Conservation (phyloP, 2,329 filamentous ascomycete species). For the Fusarium bactridioides region DNA sequence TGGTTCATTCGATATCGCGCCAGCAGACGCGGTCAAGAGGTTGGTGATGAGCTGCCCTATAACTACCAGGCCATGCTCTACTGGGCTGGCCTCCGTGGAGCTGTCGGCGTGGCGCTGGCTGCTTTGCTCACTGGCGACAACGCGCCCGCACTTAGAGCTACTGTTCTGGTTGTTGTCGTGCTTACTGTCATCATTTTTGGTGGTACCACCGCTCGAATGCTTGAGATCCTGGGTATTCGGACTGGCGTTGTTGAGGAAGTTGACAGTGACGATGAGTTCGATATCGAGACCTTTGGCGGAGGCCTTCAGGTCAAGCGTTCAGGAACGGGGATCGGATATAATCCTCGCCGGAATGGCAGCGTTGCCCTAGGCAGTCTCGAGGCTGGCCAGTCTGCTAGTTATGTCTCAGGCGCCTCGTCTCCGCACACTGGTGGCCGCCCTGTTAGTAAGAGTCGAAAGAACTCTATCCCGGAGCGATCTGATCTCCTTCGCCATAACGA, state of each 20-base stretch:
- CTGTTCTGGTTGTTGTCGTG: slow-evolving; percentile 96
- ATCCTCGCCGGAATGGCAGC: slow-evolving; percentile 70
- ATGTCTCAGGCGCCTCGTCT: slow-evolving; percentile 63
- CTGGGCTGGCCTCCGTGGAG: slow-evolving; percentile 95
- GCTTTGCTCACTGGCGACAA: slow-evolving; percentile 86
- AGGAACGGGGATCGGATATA: slow-evolving; percentile 79
- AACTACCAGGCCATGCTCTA: slow-evolving; percentile 99
- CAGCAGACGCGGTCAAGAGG: slow-evolving; percentile 74
- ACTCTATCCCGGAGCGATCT: slow-evolving; percentile 59
- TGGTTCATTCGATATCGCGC: slow-evolving; percentile 90
- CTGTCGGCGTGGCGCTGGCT: slow-evolving; percentile 93
- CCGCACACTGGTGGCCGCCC: slow-evolving; percentile 55
- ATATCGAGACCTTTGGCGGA: slow-evolving; percentile 80
- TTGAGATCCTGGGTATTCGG: slow-evolving; percentile 95
- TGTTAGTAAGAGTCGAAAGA: slow-evolving; percentile 62
- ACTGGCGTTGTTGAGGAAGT: slow-evolving; percentile 97
- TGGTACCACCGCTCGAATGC: slow-evolving; percentile 95
- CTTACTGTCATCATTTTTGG: slow-evolving; percentile 99
- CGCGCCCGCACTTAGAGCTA: slow-evolving; percentile 84
- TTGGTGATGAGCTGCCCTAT: slow-evolving; percentile 87
- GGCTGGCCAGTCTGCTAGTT: slow-evolving; percentile 51
- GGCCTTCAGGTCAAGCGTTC: slow-evolving; percentile 84
- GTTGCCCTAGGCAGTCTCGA: slow-evolving; percentile 65
- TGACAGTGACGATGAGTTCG: slow-evolving; percentile 97
- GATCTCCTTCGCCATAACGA: slow-evolving; percentile 62